A percentile compares a stretch with the other conserved stretches of the same genome.
Conservation (phyloP, 495 filamentous ascomycete species). For the Pseudomonodictys pantanalensis region DNA sequence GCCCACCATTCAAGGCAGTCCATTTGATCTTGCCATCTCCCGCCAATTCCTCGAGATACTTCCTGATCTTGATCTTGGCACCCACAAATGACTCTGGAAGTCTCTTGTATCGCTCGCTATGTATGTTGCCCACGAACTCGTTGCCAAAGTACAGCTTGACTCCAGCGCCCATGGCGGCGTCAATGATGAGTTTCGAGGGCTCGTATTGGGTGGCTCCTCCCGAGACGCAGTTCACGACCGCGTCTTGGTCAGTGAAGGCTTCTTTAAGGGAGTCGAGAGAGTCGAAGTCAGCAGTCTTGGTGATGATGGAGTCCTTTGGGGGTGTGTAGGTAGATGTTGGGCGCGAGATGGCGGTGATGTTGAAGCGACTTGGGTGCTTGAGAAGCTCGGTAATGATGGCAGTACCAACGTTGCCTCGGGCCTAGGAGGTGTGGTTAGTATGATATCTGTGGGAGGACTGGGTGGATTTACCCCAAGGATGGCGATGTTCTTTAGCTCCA, state of each 20-base stretch:
- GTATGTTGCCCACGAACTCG: constrained; percentile 25
- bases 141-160: constrained; percentile 33
- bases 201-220: constrained; percentile 17
- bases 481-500: constrained; percentile 28
- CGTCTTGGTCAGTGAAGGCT: constrained; percentile 23
- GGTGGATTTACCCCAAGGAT: constrained; percentile 17
- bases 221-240: constrained; percentile 21
- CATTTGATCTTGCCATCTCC: constrained; percentile 16
- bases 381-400: constrained; percentile 26
- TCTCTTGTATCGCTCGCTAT: constrained; percentile 2
- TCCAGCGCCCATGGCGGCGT: constrained; percentile 31
- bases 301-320: constrained; percentile 8
- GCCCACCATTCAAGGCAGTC: constrained; percentile 29
- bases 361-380: constrained; percentile 13
- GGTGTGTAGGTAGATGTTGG: constrained; percentile 18
- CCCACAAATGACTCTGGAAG: constrained; percentile 22
- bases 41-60: constrained; percentile 13
- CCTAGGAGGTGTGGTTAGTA: background rate
- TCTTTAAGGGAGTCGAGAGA: constrained; percentile 25
- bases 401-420: constrained; percentile 24
- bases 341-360: constrained; percentile 20
- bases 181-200: constrained; percentile 24
- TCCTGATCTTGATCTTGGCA: constrained; percentile 19
- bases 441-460: background rate
- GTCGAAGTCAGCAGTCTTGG: constrained; percentile 12